phyloP scores from a whole-genome alignment of 306 rosid species.

The Cucurbita pepo region DNA sequence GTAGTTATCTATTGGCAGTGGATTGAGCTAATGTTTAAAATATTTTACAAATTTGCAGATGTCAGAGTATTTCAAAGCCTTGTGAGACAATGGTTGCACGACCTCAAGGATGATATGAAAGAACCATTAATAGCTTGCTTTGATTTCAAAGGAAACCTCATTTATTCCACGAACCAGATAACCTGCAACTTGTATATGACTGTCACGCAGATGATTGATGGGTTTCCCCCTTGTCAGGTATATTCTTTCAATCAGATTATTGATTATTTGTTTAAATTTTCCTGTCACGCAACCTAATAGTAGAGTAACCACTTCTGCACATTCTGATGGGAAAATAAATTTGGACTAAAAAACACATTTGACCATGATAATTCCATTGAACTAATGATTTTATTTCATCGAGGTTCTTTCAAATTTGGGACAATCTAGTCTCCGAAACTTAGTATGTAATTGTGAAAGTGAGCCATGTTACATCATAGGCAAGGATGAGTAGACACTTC shows the following conservation, averaged over 20 bases:
- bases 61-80: constrained; percentile 48
- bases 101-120: constrained; percentile 44
- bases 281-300: neutral
- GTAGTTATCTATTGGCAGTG: neutral
- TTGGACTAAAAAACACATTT: neutral
- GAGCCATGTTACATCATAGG: no score
- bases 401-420: neutral
- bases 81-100: constrained; percentile 48
- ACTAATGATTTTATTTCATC: neutral
- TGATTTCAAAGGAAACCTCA: constrained; percentile 30
- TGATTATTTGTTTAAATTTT: neutral
- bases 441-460: neutral
- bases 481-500: no score
- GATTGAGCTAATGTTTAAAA: neutral
- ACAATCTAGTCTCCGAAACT: neutral
- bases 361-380: neutral
- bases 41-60: constrained; percentile 34
- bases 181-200: constrained; percentile 39
- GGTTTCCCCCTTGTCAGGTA: constrained; percentile 53
- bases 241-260: constrained; percentile 20
- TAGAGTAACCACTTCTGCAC: neutral
- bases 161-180: constrained; percentile 45
- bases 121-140: constrained; percentile 46
- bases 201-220: constrained; percentile 28
- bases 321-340: neutral